Evolutionary conservation across 2,329 filamentous ascomycete genomes (phyloP), one percentile per base, ranked within the genome.

Genomic region (Incumbomyces lentus): DNA sequence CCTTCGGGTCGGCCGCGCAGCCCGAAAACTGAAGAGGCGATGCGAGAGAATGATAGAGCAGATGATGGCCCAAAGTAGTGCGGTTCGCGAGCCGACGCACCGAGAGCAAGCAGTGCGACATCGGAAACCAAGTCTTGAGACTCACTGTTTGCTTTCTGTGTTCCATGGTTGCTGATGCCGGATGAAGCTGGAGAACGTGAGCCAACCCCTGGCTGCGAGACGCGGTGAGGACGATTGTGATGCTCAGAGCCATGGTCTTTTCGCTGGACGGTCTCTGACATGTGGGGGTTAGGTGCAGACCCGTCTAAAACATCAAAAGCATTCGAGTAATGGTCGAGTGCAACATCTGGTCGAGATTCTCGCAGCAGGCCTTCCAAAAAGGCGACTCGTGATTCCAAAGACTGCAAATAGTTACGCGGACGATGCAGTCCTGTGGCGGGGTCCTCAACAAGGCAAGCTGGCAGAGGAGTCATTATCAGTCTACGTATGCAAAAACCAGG

Each of bases 41-140:
- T 52, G 14, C 57, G 55, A n/a, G 59, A 59, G 39, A 67, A 46
- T 66, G 59, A 59, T 7, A 66, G 50, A 2, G 61, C 60, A 1
- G 62, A 66, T 0, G 64, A 66, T 2, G 62, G 54, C 0, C 64
- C 63, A 34, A 67, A 63, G 49, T 65, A 66, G 17, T 64, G 63
- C 11, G 63, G 62, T 55, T 65, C 62, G 1, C 58, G 51, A 1
- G 62, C 63, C 2, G 63, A 75, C 0, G 72, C 38, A n/a, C 38
- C 30, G 17, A 40, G 38, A 26, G 38, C 38, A 26, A 40, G 38
- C n/a, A 40, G 22, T 19, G 38, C 38, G 14, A 40, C 38, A 14
- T 40, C 22, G 8, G 38, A 40, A 40, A 29, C 38, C 14, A 40
- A 8, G 38, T 40, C 38, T 16, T 40, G 14, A 3, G 19, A 19